Evolutionary conservation across 2,329 filamentous ascomycete genomes (phyloP).

Genomic region (Exophiala dermatitidis): DNA sequence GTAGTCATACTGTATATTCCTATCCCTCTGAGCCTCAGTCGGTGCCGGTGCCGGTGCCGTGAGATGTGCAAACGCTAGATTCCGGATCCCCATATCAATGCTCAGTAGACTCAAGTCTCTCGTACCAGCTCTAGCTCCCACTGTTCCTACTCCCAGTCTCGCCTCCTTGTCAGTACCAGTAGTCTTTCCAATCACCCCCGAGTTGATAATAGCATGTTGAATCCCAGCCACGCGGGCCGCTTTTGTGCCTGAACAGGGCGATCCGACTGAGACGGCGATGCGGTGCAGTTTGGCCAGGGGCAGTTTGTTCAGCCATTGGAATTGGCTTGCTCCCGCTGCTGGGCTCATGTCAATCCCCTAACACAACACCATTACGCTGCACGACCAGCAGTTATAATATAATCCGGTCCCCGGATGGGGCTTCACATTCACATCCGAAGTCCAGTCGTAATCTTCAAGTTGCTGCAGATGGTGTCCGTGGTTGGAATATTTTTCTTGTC

Average conservation of each 20-base stretch:
- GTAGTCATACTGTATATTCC: slow-evolving; percentile 7
- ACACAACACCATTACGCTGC: too few species aligned
- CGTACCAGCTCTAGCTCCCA: neutral
- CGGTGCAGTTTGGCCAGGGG: slow-evolving; percentile 51
- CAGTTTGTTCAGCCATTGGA: slow-evolving; percentile 36
- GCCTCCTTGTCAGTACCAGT: too few species aligned
- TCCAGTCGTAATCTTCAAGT: too few species aligned
- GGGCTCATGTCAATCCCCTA: neutral
- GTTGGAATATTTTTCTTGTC: too few species aligned
- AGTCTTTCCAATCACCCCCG: too few species aligned
- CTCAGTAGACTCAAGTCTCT: slow-evolving; percentile 54
- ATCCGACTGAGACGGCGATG: slow-evolving; percentile 55
- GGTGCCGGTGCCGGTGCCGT: slow-evolving; percentile 8
- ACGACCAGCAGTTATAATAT: too few species aligned
- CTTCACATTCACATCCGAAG: too few species aligned
- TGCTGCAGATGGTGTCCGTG: too few species aligned
- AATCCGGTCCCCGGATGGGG: too few species aligned
- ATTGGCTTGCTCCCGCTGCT: neutral
- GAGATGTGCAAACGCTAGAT: slow-evolving; percentile 67
- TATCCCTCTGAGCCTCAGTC: too few species aligned
- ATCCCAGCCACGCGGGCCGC: slow-evolving; percentile 48
- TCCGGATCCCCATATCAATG: slow-evolving; percentile 78
- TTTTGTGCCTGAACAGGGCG: slow-evolving; percentile 55
- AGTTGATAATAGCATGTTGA: slow-evolving; percentile 31
- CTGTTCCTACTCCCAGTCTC: too few species aligned